Evolutionary conservation across 192 early-diverging fungal species (phyloP).

Genomic region (Rhizoclosmatium globosum): DNA sequence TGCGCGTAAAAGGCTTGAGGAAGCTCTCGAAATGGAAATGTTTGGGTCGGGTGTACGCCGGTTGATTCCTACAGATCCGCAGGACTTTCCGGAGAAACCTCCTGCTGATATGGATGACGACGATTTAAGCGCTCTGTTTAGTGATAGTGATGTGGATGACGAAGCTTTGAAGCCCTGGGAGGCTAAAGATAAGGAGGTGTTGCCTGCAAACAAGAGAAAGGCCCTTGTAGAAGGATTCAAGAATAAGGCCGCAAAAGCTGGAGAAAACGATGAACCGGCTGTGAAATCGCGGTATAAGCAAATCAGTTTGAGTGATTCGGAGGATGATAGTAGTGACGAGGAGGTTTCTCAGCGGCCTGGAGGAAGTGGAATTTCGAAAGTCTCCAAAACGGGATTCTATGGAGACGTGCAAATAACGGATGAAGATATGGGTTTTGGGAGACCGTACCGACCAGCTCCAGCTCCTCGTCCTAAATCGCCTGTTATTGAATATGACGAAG

Average conservation of each 20-base stretch:
- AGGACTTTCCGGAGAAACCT: neutral
- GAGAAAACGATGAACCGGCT: neutral
- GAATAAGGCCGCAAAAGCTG: neutral
- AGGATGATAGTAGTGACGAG: neutral
- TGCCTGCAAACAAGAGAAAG: too few relatives aligned
- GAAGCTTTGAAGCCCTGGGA: neutral
- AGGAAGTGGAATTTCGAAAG: neutral
- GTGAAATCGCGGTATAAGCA: neutral
- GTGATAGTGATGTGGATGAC: constrained; percentile 15
- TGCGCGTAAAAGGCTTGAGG: constrained; percentile 16
- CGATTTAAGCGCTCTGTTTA: neutral
- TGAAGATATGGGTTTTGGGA: constrained; percentile 10
- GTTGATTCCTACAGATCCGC: neutral
- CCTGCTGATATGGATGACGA: neutral
- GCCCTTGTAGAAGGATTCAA: too few relatives aligned
- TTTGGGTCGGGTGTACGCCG: neutral
- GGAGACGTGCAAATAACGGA: neutral
- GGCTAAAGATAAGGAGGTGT: neutral
- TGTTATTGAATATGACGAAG: constrained; percentile 16
- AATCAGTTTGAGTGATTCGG: constrained; percentile 11
- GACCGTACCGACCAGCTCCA: neutral
- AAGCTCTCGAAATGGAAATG: constrained; percentile 33
- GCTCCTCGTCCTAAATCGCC: neutral
- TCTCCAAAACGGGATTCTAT: constrained; percentile 9
- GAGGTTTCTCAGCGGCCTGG: neutral